Evolutionary conservation across 2,329 filamentous ascomycete species (phyloP).

Genomic region (Aureobasidium leucospermi): DNA sequence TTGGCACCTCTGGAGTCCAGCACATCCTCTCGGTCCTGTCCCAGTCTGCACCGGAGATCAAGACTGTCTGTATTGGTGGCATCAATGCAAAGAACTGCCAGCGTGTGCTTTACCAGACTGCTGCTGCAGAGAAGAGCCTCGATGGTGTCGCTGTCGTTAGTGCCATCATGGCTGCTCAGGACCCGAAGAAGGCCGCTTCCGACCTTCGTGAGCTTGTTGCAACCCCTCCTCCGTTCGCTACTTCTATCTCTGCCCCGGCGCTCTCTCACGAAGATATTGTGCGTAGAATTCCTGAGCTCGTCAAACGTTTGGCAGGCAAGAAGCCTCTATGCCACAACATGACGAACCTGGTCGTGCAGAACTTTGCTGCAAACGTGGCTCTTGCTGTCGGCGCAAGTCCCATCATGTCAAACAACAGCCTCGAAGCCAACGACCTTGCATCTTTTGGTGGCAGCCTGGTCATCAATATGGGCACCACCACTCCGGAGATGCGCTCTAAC

Average conservation of each 20-base stretch:
- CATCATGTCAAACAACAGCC: conserved; percentile 86
- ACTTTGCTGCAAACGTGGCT: conserved; percentile 87
- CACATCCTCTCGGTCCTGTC: conserved; percentile 57
- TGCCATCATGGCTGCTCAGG: conserved; percentile 68
- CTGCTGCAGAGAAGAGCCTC: conserved; percentile 50
- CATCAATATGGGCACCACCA: conserved; percentile 92
- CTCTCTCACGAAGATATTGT: conserved; percentile 24
- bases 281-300: conserved; percentile 25
- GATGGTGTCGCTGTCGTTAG: conserved; percentile 85
- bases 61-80: conserved; percentile 80
- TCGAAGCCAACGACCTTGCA: conserved; percentile 75
- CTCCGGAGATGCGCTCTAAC: conserved; percentile 62
- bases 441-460: conserved; percentile 70
- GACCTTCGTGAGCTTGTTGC: conserved; percentile 53
- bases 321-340: conserved; percentile 88
- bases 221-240: conserved; percentile 29
- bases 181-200: conserved; percentile 58
- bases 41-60: conserved; percentile 36
- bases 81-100: conserved; percentile 71
- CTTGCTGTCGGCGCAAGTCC: conserved; percentile 78
- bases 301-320: conserved; percentile 53
- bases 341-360: conserved; percentile 94
- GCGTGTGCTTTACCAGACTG: conserved; percentile 65
- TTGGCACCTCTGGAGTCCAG: conserved; percentile 65
- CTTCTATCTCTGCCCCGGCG: conserved; percentile 21